Evolutionary conservation across 2,329 filamentous ascomycete species (phyloP).

Genomic region (Sclerotinia trifoliorum): DNA sequence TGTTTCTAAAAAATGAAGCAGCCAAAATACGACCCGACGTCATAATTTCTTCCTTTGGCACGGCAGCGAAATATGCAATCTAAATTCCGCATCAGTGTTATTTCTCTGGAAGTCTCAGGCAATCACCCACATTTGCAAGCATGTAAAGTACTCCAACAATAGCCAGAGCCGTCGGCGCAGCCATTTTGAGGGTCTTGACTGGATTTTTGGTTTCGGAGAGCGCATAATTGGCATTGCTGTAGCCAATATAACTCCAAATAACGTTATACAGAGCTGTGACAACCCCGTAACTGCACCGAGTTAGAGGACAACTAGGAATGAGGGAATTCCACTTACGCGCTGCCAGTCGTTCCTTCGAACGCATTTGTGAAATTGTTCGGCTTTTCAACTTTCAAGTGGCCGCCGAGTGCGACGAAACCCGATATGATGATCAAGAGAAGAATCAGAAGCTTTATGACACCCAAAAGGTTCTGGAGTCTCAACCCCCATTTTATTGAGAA

Average conservation of each 20-base stretch:
- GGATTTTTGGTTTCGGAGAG: constrained; percentile 66
- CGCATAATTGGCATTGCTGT: constrained; percentile 67
- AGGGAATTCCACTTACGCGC: constrained; percentile 45
- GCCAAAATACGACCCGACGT: constrained; percentile 52
- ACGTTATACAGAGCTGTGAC: constrained; percentile 72
- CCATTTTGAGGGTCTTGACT: constrained; percentile 61
- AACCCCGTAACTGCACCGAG: constrained; percentile 49
- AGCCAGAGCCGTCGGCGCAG: constrained; percentile 60
- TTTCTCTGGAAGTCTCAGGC: neutral
- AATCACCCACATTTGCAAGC: constrained; percentile 52
- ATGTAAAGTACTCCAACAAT: constrained; percentile 62
- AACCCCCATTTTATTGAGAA: constrained; percentile 64
- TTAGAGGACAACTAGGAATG: neutral
- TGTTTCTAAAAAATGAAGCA: constrained; percentile 55
- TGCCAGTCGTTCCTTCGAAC: constrained; percentile 65
- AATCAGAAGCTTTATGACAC: constrained; percentile 64
- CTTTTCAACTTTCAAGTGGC: constrained; percentile 58
- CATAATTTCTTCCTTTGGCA: constrained; percentile 54
- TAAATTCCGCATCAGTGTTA: constrained; percentile 18
- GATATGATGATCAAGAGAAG: constrained; percentile 64
- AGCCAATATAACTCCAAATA: constrained; percentile 68
- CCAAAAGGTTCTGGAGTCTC: constrained; percentile 64
- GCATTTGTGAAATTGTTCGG: constrained; percentile 62
- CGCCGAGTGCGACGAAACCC: constrained; percentile 55
- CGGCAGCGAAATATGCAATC: constrained; percentile 63